A percentile compares a stretch with the other conserved stretches of the same genome.
These are phyloP conservation scores for Pseudozyma sp. DNA, from an alignment of 1,284 basidiomycete genomes.

Conservation along the genomic window DNA sequence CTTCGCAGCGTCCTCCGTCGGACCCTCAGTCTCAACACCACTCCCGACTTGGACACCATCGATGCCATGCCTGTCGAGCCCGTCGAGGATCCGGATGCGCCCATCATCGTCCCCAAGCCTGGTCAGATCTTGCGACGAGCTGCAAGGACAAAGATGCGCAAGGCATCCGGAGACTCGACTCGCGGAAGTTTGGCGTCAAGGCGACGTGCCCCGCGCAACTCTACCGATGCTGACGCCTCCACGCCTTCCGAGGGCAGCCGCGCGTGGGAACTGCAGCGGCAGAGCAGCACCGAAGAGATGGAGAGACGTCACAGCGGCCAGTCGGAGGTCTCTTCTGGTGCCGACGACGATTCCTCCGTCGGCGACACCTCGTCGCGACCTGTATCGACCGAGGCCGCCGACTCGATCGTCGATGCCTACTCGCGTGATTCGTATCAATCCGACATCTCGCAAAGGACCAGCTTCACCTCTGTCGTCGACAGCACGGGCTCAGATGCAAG, in stretches of 20 bases:
- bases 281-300: conserved; percentile 35
- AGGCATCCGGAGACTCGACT: conserved; percentile 82
- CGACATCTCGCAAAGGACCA: conserved; percentile 57
- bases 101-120: conserved; percentile 87
- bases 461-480: conserved; percentile 51
- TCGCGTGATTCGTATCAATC: conserved; percentile 59
- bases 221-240: conserved; percentile 21
- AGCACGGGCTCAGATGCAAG: conserved; percentile 22
- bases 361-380: conserved; percentile 47
- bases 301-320: conserved; percentile 53
- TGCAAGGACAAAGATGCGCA: conserved; percentile 94
- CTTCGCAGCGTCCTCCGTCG: conserved; percentile 84
- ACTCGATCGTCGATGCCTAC: conserved; percentile 60
- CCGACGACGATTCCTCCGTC: conserved; percentile 41
- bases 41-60: conserved; percentile 35
- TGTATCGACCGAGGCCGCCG: conserved; percentile 55
- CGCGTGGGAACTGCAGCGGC: conserved; percentile 42
- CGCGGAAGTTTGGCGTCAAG: conserved; percentile 38
- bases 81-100: conserved; percentile 83
- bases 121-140: conserved; percentile 89
- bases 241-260: conserved; percentile 30
- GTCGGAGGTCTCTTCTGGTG: conserved; percentile 47
- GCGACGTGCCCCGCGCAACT: conserved; percentile 24
- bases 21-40: conserved; percentile 80
- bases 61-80: conserved; percentile 40